These are phyloP conservation scores for Plantago elongata DNA, from an alignment of 257 asterid genomes.

Conservation along the genomic window DNA sequence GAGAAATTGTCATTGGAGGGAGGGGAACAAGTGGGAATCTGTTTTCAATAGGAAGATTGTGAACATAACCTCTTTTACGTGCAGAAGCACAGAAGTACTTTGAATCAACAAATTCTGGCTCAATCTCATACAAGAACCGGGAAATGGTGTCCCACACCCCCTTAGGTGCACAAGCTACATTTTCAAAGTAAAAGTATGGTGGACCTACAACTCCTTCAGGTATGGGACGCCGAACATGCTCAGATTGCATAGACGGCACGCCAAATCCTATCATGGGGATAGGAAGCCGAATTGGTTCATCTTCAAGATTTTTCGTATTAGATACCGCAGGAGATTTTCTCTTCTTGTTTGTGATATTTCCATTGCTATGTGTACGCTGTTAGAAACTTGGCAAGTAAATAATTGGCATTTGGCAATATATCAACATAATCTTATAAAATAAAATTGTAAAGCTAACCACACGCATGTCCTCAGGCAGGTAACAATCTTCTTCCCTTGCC, in stretches of 20 bases:
- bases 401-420: too few species aligned
- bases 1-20: slow-evolving; percentile 45
- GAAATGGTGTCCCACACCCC: slow-evolving; percentile 70
- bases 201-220: slow-evolving; percentile 43
- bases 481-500: too few species aligned
- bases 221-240: slow-evolving; percentile 27
- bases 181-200: slow-evolving; percentile 56
- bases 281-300: slow-evolving; percentile 45
- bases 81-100: slow-evolving; percentile 47
- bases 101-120: slow-evolving; percentile 66
- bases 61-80: slow-evolving; percentile 59
- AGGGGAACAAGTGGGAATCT: slow-evolving; percentile 53
- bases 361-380: slow-evolving; percentile 35
- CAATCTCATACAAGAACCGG: slow-evolving; percentile 34
- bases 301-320: slow-evolving; percentile 21
- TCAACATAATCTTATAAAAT: too few species aligned
- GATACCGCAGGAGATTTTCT: slow-evolving; percentile 29
- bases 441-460: too few species aligned
- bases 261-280: slow-evolving; percentile 70
- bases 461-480: too few species aligned
- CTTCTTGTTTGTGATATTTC: slow-evolving; percentile 35
- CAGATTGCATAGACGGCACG: slow-evolving; percentile 32
- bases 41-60: slow-evolving; percentile 50
- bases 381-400: not conserved
- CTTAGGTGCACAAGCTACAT: slow-evolving; percentile 64